Evolutionary conservation across 2,329 filamentous ascomycete genomes (phyloP), one percentile per base, ranked within the genome.

Genomic region (Cryphonectria radicalis): DNA sequence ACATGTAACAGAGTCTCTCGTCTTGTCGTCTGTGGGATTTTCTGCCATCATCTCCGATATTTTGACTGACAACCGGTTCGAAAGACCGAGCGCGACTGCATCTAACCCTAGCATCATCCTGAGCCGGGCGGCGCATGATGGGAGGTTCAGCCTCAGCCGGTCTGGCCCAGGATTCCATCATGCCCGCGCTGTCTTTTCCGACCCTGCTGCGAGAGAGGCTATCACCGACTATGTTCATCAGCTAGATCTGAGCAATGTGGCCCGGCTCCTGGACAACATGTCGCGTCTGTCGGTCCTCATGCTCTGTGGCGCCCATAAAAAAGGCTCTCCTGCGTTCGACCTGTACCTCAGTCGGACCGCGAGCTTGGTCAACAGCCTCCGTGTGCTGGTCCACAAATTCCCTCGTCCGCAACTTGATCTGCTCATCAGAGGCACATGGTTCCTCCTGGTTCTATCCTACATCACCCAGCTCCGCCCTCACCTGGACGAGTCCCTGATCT

Each of bases 381-480:
- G 73, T 28, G 70, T 78, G 5, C 35, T 78, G 4, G 63, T 77
- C 4, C 59, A 60, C 7, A 65, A 42, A 22, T 22, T 11, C n/a
- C 28, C n/a, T 10, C 8, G 32, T 13, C 17, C 32, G 32, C 53
- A 68, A 57, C 35, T 28, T 72, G 2, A 62, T 71, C 3, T 76
- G 10, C 60, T 75, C n/a, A 55, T 28, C n/a, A 72, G 76, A 10
- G 77, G 76, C 1, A 70, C 77, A 0, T 77, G 75, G 74, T 69
- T 77, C 32, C 67, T 78, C 22, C 70, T 77, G 4, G 13, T 78
- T 0, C 69, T 78, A 6, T 55, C 70, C 2, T 78, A 77, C 64
- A 67, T 77, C 60, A 77, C 76, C 5, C 77, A 78, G 74, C 73
- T 78, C n/a, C 63, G 77, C 37, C 77, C 77, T 1, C 71, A 73